Conservation (phyloP, 2,329 filamentous ascomycete genomes). For the Colletotrichum lindemuthianum region DNA sequence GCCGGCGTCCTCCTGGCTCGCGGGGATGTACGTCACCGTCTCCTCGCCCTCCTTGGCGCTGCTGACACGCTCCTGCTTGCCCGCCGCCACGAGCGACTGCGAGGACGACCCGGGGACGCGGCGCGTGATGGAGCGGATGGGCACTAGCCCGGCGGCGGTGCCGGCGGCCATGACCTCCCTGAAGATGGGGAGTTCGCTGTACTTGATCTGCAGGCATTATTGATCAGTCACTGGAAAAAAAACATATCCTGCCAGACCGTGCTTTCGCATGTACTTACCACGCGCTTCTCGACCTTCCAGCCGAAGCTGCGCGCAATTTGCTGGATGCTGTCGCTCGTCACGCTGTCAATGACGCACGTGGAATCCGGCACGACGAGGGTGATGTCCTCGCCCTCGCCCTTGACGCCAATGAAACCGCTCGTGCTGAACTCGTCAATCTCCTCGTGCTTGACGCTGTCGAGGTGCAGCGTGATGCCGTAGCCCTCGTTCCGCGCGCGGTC, state of each 20-base stretch:
- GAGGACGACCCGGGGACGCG: conserved; percentile 52
- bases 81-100: conserved; percentile 49
- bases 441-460: conserved; percentile 84
- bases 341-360: conserved; percentile 85
- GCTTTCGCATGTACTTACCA: conserved; percentile 55
- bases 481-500: conserved; percentile 82
- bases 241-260: neutral
- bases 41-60: conserved; percentile 52
- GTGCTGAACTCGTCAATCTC: conserved; percentile 98
- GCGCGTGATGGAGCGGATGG: conserved; percentile 89
- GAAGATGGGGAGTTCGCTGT: conserved; percentile 64
- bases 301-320: conserved; percentile 81
- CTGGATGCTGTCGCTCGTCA: conserved; percentile 83
- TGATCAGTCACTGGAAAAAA: neutral
- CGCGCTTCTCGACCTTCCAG: conserved; percentile 83
- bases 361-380: conserved; percentile 90
- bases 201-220: conserved; percentile 65
- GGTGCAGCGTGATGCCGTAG: conserved; percentile 92
- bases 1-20: conserved; percentile 74
- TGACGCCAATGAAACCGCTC: conserved; percentile 88
- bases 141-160: conserved; percentile 90
- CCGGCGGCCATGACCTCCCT: conserved; percentile 89
- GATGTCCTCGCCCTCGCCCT: conserved; percentile 63
- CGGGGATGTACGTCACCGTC: conserved; percentile 65
- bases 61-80: conserved; percentile 51